A percentile compares a stretch with the other conserved stretches of the same genome.
Conservation (phyloP, 352 stramenopile genomes). For the Elongisporangium prolatum region DNA sequence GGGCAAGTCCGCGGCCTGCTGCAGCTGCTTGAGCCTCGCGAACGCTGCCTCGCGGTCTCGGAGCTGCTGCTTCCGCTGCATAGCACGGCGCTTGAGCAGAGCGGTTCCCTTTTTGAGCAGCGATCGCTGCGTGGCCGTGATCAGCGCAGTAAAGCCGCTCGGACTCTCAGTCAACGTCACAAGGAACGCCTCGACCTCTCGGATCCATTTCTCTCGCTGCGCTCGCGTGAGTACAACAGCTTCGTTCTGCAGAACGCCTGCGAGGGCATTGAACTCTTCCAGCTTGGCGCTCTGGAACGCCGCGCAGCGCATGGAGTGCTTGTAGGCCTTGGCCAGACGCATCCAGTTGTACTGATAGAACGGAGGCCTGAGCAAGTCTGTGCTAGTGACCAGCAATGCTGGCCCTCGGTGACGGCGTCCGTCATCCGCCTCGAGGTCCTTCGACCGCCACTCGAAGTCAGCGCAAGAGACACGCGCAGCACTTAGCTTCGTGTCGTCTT, state of each 20-base stretch:
- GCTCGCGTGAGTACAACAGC: slow-evolving; percentile 38
- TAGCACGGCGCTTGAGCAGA: slow-evolving; percentile 30
- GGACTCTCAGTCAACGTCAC: slow-evolving; percentile 15
- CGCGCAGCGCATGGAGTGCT: slow-evolving; percentile 27
- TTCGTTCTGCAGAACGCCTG: slow-evolving; percentile 34
- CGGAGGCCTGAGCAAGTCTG: slow-evolving; percentile 40
- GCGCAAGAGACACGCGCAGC: slow-evolving; percentile 11
- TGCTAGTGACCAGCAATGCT: slow-evolving; percentile 32
- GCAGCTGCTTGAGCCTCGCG: slow-evolving; percentile 29
- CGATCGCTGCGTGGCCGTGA: slow-evolving; percentile 24
- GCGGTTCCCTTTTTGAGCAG: slow-evolving; percentile 45
- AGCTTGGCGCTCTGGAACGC: slow-evolving; percentile 49
- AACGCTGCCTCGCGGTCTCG: slow-evolving; percentile 49
- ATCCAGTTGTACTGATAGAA: slow-evolving; percentile 57
- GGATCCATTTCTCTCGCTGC: slow-evolving; percentile 51
- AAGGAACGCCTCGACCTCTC: slow-evolving; percentile 32
- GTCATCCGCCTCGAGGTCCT: slow-evolving; percentile 1
- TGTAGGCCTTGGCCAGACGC: slow-evolving; percentile 44
- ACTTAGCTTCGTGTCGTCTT: slow-evolving; percentile 13
- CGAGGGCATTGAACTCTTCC: slow-evolving; percentile 58
- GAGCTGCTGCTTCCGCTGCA: slow-evolving; percentile 40
- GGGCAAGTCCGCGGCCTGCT: slow-evolving; percentile 31
- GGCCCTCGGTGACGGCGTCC: background rate
- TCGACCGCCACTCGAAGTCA: slow-evolving; percentile 49
- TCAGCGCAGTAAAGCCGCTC: slow-evolving; percentile 17